These are phyloP conservation scores for Candida ficus DNA, from an alignment of 805 yeast genomes.

Conservation along the genomic window DNA sequence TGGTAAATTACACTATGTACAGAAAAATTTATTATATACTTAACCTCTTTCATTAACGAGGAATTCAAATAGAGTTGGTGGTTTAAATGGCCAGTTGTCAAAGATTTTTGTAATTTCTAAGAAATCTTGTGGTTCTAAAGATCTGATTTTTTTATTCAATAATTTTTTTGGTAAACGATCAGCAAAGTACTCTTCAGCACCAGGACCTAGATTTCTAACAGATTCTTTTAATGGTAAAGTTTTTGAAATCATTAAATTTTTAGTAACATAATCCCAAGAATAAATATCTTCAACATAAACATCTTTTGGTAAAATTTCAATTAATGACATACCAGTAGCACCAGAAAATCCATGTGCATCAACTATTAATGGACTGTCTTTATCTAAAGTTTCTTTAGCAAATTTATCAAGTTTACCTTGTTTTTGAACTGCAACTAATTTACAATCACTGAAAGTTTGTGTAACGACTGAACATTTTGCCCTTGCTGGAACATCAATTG, in stretches of 20 bases:
- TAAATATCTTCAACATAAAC: conserved; percentile 40
- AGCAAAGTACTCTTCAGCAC: conserved; percentile 55
- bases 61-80: conserved; percentile 34
- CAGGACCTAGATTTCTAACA: conserved; percentile 67
- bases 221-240: conserved; percentile 41
- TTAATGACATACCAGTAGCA: conserved; percentile 29
- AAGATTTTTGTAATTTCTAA: conserved; percentile 45
- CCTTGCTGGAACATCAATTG: conserved; percentile 45
- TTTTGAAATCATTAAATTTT: conserved; percentile 48
- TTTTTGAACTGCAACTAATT: conserved; percentile 47
- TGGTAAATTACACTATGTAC: too few species aligned
- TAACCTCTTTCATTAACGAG: conserved; percentile 23
- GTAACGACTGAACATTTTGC: conserved; percentile 60
- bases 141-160: conserved; percentile 39
- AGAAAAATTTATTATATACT: too few species aligned
- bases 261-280: conserved; percentile 63
- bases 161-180: conserved; percentile 32
- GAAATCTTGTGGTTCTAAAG: conserved; percentile 54
- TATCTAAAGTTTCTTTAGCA: conserved; percentile 15
- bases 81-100: conserved; percentile 84
- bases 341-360: conserved; percentile 27
- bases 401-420: conserved; percentile 18
- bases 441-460: conserved; percentile 57
- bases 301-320: conserved; percentile 51
- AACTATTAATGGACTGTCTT: conserved; percentile 27